These are phyloP conservation scores for Epichloe amarillans DNA, from an alignment of 2,329 filamentous ascomycete species.

Conservation along the genomic window DNA sequence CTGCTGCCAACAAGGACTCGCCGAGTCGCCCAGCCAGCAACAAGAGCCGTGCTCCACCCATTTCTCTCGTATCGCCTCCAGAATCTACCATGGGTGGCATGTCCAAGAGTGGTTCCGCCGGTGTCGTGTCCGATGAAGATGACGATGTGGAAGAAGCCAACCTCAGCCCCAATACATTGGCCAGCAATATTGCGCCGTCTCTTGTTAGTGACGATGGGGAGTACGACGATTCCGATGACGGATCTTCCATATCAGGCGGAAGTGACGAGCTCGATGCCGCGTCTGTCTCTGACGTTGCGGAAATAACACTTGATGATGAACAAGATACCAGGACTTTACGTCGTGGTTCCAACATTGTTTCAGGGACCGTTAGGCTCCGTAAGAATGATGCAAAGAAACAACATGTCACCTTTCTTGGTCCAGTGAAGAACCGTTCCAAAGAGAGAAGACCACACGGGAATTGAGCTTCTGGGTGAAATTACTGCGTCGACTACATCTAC, in stretches of 20 bases:
- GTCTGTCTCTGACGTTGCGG: slow-evolving; percentile 45
- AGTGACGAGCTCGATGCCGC: slow-evolving; percentile 46
- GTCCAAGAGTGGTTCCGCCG: slow-evolving; percentile 11
- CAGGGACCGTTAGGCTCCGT: slow-evolving; percentile 33
- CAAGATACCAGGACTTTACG: slow-evolving; percentile 32
- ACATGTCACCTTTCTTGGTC: slow-evolving; percentile 41
- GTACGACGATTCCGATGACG: slow-evolving; percentile 58
- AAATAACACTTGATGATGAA: slow-evolving; percentile 48
- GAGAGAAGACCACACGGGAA: slow-evolving; percentile 13
- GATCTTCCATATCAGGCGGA: slow-evolving; percentile 44
- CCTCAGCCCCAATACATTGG: slow-evolving; percentile 53
- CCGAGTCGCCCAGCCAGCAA: slow-evolving; percentile 39
- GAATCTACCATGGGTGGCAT: slow-evolving; percentile 11
- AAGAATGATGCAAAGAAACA: slow-evolving; percentile 36
- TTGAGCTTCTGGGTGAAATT: slow-evolving; percentile 7
- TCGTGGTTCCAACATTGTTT: slow-evolving; percentile 29
- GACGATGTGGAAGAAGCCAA: slow-evolving; percentile 44
- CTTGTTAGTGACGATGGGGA: slow-evolving; percentile 71
- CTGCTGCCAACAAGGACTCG: slow-evolving; percentile 28
- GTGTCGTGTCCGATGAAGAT: slow-evolving; percentile 28
- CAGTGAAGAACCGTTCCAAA: slow-evolving; percentile 30
- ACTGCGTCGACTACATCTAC: neutral
- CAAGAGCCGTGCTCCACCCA: slow-evolving; percentile 34
- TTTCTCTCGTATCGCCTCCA: slow-evolving; percentile 26
- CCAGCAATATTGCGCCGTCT: slow-evolving; percentile 66